phyloP scores from a whole-genome alignment of 2,329 filamentous ascomycete genomes.

The Tolypocladium nubicola region DNA sequence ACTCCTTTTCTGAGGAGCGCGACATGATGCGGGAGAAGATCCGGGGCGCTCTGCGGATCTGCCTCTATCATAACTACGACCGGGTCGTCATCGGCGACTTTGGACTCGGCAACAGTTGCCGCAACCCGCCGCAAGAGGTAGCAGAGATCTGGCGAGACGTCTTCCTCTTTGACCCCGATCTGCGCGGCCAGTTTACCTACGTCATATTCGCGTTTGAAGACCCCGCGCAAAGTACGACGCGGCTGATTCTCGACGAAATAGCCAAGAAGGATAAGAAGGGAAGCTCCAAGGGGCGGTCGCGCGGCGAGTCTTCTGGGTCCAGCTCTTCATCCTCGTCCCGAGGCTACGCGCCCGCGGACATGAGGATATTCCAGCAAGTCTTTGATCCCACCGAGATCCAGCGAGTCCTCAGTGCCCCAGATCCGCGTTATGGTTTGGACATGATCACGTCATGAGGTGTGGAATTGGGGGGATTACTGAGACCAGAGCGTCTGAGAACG shows the following conservation, averaged over 20 bases:
- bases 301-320: conserved; percentile 14
- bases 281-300: conserved; percentile 23
- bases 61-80: conserved; percentile 46
- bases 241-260: conserved; percentile 43
- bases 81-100: conserved; percentile 54
- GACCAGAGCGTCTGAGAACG: not conserved
- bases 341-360: conserved; percentile 28
- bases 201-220: conserved; percentile 58
- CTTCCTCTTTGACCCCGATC: conserved; percentile 50
- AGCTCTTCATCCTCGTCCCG: conserved; percentile 16
- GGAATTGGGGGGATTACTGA: conserved; percentile 1
- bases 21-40: conserved; percentile 66
- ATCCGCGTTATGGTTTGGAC: conserved; percentile 43
- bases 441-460: conserved; percentile 34
- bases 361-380: conserved; percentile 41
- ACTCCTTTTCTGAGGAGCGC: conserved; percentile 61
- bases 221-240: conserved; percentile 38
- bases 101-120: conserved; percentile 51
- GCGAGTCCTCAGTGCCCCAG: conserved; percentile 36
- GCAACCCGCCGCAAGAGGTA: conserved; percentile 55
- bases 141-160: conserved; percentile 57
- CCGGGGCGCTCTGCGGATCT: conserved; percentile 59
- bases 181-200: conserved; percentile 49
- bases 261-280: conserved; percentile 36
- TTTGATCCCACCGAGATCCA: conserved; percentile 41